These are phyloP conservation scores for Takashimella tepidaria DNA, from an alignment of 1,284 basidiomycete species.

Conservation along the genomic window DNA sequence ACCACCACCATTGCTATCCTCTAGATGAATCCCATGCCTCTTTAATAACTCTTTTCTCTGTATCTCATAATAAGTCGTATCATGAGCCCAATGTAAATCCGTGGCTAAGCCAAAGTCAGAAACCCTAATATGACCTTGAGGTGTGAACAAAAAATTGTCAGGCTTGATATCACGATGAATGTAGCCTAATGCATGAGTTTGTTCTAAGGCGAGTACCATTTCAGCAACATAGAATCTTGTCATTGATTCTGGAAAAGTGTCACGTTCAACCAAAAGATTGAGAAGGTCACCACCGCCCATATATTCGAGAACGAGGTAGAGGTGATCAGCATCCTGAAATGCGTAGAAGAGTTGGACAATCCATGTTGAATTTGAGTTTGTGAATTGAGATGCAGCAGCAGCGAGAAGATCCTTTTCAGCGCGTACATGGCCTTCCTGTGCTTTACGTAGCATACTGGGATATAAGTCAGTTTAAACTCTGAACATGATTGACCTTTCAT, in stretches of 20 bases:
- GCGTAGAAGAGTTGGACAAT: conserved; percentile 88
- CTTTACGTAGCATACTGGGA: conserved; percentile 80
- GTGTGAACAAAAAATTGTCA: conserved; percentile 92
- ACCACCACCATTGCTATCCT: background rate
- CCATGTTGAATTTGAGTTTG: conserved; percentile 57
- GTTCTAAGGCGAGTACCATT: conserved; percentile 95
- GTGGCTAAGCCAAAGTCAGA: conserved; percentile 94
- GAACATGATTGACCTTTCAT: too few species aligned
- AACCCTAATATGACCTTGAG: conserved; percentile 86
- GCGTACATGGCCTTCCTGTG: conserved; percentile 73
- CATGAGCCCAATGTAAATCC: conserved; percentile 60
- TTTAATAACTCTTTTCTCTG: conserved; percentile 80
- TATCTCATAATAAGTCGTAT: conserved; percentile 91
- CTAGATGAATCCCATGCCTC: conserved; percentile 88
- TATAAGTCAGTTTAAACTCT: too few species aligned
- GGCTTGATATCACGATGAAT: conserved; percentile 98
- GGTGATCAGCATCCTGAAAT: conserved; percentile 71
- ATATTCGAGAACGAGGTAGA: conserved; percentile 90
- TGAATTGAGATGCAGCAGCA: conserved; percentile 51
- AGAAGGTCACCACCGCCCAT: conserved; percentile 96
- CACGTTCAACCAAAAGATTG: conserved; percentile 87
- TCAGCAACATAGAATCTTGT: conserved; percentile 93
- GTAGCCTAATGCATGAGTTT: conserved; percentile 89
- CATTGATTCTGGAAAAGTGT: conserved; percentile 90
- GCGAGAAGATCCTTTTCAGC: conserved; percentile 47